Percentiles rank a stretch among this genome's conserved stretches.
Evolutionary conservation across 805 yeast species (phyloP).

Genomic region (Saccharomycopsis fermentans): DNA sequence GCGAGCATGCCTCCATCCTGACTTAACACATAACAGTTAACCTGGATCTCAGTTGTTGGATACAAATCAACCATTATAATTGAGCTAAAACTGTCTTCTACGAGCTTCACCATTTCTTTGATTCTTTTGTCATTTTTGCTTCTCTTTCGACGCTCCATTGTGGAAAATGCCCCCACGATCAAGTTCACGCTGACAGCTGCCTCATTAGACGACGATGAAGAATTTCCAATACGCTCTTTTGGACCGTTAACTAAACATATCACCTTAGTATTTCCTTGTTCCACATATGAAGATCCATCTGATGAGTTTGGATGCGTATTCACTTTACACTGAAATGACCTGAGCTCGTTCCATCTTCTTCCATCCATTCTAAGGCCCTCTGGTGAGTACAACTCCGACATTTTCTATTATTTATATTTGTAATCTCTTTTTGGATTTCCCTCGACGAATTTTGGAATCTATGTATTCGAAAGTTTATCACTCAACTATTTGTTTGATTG

Average conservation of each 20-base stretch:
- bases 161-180: conserved; percentile 51
- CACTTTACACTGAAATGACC: conserved; percentile 68
- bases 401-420: conserved; percentile 18
- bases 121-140: conserved; percentile 59
- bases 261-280: conserved; percentile 86
- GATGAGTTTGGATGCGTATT: conserved; percentile 82
- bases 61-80: conserved; percentile 65
- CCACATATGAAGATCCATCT: conserved; percentile 88
- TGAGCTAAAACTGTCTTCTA: conserved; percentile 63
- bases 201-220: conserved; percentile 32
- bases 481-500: neutral
- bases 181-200: conserved; percentile 57
- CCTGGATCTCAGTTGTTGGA: conserved; percentile 73
- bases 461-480: neutral
- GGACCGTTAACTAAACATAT: conserved; percentile 86
- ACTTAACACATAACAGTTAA: conserved; percentile 66
- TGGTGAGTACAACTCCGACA: conserved; percentile 86
- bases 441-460: too few species aligned
- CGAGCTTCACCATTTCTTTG: conserved; percentile 53
- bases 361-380: conserved; percentile 94
- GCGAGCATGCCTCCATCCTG: conserved; percentile 88
- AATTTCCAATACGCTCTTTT: conserved; percentile 74
- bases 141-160: conserved; percentile 63
- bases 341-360: conserved; percentile 86
- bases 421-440: neutral